Evolutionary conservation across 2,329 filamentous ascomycete species (phyloP), one percentile per base, ranked within the genome.

Genomic region (Colletotrichum karsti): DNA sequence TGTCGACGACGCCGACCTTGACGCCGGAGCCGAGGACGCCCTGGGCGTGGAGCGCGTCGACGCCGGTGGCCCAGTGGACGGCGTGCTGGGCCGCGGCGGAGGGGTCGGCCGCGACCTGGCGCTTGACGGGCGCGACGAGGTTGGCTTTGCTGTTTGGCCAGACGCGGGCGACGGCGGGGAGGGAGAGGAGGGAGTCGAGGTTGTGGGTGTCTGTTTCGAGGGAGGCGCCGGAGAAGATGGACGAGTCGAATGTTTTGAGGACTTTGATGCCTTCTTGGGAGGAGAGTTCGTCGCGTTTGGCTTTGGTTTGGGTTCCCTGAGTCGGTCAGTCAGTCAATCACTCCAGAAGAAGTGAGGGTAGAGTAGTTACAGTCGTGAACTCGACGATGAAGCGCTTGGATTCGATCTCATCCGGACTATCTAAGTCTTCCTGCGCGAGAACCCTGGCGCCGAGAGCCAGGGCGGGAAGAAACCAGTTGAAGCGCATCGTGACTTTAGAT

Each of bases 1-100:
- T 63, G 51, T 73, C 72, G 7, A 73, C 60, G 9, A 73, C 51
- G 20, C 54, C 72, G 15, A 73, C 50, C 44, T 65, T 72, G 42
- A 67, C 72, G 26, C 72, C 72, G 35, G 71, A 51, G 7, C 72
- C 72, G 37, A 59, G 58, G 22, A 69, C 7, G 2, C 72, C 72
- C 15, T 58, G 44, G 4, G 58, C 51, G 42, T 73, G 72, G 1
- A 67, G 55, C 33, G 48, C 58, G 60, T 69, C 51, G 28, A 73
- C 72, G 9, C 71, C 72, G 0, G 72, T 73, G 4, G 59, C 56
- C 50, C 59, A 63, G 61, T 73, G 72, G 22, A 69, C 56, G 13
- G 56, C 55, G 44, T 69, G 48, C 1, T 33, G 22, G 10, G 4
- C 37, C 6, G 60, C 60, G 3, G 60, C 46, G 4, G 4, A 51